Conservation (phyloP, 1,284 basidiomycete species). For the Xanthoconium separans region DNA sequence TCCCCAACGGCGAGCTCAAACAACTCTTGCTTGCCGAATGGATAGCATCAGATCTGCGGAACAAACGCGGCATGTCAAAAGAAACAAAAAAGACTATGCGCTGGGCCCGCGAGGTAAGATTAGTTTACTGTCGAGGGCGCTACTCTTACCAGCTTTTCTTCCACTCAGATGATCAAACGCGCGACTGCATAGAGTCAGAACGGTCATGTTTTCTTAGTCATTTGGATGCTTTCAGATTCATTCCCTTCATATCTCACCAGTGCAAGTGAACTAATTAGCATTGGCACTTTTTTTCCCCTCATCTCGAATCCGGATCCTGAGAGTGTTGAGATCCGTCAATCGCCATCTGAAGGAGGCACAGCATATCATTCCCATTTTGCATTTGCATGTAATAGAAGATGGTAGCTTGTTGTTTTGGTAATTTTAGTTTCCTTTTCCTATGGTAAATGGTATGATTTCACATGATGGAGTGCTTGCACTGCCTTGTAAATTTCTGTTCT, state of each 20-base stretch:
- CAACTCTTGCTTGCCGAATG: constrained; percentile 77
- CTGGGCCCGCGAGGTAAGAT: constrained; percentile 78
- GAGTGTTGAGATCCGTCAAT: constrained; percentile 31
- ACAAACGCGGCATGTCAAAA: constrained; percentile 60
- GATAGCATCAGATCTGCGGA: constrained; percentile 78
- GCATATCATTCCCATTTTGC: constrained; percentile 43
- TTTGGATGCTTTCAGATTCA: constrained; percentile 25
- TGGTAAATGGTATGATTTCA: background rate
- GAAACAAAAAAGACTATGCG: constrained; percentile 80
- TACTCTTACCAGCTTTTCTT: background rate
- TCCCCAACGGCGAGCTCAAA: constrained; percentile 80
- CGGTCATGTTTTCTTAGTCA: background rate
- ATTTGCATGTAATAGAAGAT: constrained; percentile 44
- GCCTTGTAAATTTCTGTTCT: too few species aligned
- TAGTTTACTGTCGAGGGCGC: background rate
- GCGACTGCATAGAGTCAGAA: constrained; percentile 57
- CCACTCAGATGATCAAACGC: constrained; percentile 61
- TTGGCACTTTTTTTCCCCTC: constrained; percentile 20
- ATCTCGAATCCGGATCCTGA: constrained; percentile 23
- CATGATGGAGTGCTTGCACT: too few species aligned
- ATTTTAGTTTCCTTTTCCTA: constrained; percentile 17
- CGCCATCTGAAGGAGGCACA: constrained; percentile 64
- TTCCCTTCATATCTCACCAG: constrained; percentile 29
- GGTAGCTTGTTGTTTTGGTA: constrained; percentile 33
- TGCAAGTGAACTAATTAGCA: constrained; percentile 46